Base-by-base conservation (phyloP, 805 yeast genomes). In the Teunomyces cretensis region DNA sequence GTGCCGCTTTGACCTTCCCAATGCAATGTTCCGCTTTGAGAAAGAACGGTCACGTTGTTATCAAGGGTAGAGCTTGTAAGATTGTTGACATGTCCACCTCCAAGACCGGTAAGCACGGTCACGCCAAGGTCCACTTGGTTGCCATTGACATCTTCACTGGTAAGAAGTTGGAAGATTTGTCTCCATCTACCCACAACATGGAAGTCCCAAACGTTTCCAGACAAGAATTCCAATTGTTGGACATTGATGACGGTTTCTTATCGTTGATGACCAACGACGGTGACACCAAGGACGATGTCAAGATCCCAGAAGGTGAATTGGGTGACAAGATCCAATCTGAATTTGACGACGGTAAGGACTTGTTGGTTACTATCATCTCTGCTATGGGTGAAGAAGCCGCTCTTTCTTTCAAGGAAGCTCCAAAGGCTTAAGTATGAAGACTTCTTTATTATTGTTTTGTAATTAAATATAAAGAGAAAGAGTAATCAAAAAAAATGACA, bases 91-190 rank as follows among this genome's bases (percentile, higher is more conserved):
- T 94, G 99, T 94, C 99, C 55, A 94, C 99, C 70, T 94, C 99
- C 69, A 94, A 94, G 87, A 94, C 99, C 65, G 99, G 99, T 80
- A 94, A 94, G 97, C 99, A 94, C 87, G 99, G 99, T 81, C 99
- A 94, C 94, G 99, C 99, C 75, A 94, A 94, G 85, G 99, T 94
- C 76, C 98, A 94, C 79, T 84, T 94, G 79, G 98, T 94, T 61
- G 98, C 98, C 72, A 84, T 88, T 65, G 99, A 94, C 76, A 92
- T 94, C 75, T 94, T 94, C 92, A 94, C 99, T 67, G 87, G 88
- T 76, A 94, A 94, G 91, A 94, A 94, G 83, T 85, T 91, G 76
- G 99, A 94, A 85, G 99, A 94, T 80, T 87, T 94, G 75, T 94
- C 99, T 62, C 99, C 99, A 79, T 94, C 99, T 56, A 94, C 99